Evolutionary conservation across 2,329 filamentous ascomycete species (phyloP).

Genomic region (Aaosphaeria pasadenensis): DNA sequence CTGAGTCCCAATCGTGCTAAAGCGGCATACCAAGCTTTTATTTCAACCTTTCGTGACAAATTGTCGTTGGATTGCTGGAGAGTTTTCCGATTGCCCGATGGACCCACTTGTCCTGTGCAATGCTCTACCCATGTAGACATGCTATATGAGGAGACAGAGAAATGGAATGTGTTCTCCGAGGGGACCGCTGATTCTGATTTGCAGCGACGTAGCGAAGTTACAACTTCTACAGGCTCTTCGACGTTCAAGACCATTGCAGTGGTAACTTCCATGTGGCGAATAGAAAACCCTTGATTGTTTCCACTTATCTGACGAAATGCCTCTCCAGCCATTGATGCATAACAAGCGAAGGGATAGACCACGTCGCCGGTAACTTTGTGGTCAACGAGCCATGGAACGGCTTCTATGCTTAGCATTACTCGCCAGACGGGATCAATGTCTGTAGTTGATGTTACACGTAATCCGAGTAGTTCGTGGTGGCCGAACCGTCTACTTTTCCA

Average conservation of each 20-base stretch:
- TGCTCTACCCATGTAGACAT: slow-evolving; percentile 18
- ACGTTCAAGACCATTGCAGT: slow-evolving; percentile 7
- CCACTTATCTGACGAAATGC: slow-evolving; percentile 15
- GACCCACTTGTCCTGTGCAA: slow-evolving; percentile 9
- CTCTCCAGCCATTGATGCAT: slow-evolving; percentile 41
- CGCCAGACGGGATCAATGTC: slow-evolving; percentile 6
- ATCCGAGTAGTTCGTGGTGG: slow-evolving; percentile 13
- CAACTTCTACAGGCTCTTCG: slow-evolving; percentile 3
- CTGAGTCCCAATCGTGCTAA: neutral
- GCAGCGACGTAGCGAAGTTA: slow-evolving; percentile 7
- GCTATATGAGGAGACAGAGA: slow-evolving; percentile 10
- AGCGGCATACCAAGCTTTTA: neutral
- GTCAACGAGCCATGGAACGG: slow-evolving; percentile 45
- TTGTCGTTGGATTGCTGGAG: neutral
- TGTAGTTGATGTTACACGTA: neutral
- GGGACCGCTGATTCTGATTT: slow-evolving; percentile 1
- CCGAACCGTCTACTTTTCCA: slow-evolving; percentile 2
- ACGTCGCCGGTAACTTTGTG: slow-evolving; percentile 41
- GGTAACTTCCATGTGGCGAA: slow-evolving; percentile 6
- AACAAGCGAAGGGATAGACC: slow-evolving; percentile 45
- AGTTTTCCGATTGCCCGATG: neutral
- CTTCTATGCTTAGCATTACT: slow-evolving; percentile 25
- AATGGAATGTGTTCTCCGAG: neutral
- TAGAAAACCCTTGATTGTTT: neutral
- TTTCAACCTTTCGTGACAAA: neutral